Percentiles rank a stretch among this genome's conserved stretches.
Evolutionary conservation across 345 rosid species (phyloP).

Genomic region (Corchorus capsularis): DNA sequence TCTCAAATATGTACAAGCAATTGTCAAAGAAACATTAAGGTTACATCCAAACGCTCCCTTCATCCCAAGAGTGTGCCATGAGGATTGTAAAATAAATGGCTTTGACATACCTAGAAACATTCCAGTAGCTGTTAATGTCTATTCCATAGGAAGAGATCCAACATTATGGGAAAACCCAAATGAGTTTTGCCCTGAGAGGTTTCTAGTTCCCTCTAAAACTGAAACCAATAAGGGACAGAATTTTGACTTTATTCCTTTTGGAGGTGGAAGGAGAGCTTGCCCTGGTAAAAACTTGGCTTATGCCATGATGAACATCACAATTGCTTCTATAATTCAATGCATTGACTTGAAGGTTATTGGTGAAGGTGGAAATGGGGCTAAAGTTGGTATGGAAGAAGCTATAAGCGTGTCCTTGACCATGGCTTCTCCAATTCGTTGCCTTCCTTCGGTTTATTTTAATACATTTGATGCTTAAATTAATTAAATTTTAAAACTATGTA

Average conservation of each 20-base stretch:
- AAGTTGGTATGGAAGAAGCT: constrained; percentile 34
- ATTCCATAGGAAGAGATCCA: constrained; percentile 44
- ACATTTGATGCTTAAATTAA: constrained; percentile 5
- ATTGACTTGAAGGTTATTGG: background rate
- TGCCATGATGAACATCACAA: constrained; percentile 22
- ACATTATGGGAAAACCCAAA: constrained; percentile 34
- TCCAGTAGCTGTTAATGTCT: constrained; percentile 27
- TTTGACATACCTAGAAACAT: constrained; percentile 33
- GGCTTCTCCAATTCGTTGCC: constrained; percentile 38
- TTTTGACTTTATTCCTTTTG: constrained; percentile 33
- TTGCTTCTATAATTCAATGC: constrained; percentile 27
- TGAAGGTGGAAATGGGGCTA: background rate
- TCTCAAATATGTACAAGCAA: too few species aligned
- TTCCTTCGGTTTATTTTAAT: constrained; percentile 32
- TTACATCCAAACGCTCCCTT: constrained; percentile 30
- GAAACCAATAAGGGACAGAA: constrained; percentile 14
- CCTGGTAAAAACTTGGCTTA: constrained; percentile 30
- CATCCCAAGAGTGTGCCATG: constrained; percentile 24
- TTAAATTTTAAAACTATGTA: too few species aligned
- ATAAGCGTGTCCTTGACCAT: constrained; percentile 28
- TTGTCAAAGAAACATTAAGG: constrained; percentile 23
- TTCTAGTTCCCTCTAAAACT: constrained; percentile 20
- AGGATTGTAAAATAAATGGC: constrained; percentile 33
- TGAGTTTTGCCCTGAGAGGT: constrained; percentile 36
- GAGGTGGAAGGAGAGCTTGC: constrained; percentile 41